Base-by-base conservation (phyloP, 2,329 filamentous ascomycete species). In the Apiospora arundinis region DNA sequence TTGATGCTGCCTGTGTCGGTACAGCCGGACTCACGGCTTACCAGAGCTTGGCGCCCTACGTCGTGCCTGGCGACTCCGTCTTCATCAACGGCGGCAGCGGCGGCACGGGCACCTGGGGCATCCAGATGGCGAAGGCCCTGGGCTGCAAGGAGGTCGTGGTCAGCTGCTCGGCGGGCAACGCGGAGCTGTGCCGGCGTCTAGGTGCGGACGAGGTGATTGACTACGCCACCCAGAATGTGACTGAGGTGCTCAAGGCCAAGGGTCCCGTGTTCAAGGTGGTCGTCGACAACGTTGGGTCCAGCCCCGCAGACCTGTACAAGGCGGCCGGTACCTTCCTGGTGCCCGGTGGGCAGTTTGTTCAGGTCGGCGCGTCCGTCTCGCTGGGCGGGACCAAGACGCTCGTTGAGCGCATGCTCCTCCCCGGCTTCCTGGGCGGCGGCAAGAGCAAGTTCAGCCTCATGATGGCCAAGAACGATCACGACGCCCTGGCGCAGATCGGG, bases 71-170 rank as follows among this genome's bases (percentile, higher is more conserved):
- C 68, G 84, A 88, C 69, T 86, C 84, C 74, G 83, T 92, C 9
- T 89, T 92, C 75, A 86, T 92, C 78, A 92, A 92, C 74, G 90
- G 90, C 16, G 90, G 90, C 0, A 89, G 85, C 7, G 91, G 91
- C 12, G 91, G 91, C 0, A 86, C 84, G 0, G 91, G 91, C 0
- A 84, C 85, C 0, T 91, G 86, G 71, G 87, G 84, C 0, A 88
- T 92, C 69, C 91, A 92, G 76, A 86, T 92, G 63, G 90, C 90
- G 11, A 92, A 91, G 77, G 81, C 82, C 0, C 76, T 89, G 4
- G 90, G 90, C 0, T 90, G 87, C 74, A n/a, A 12, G 18, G 81
- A 87, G 73, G 90, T 93, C 44, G 88, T 86, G 1, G 83, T 84
- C 2, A 86, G 85, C 5, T 92, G 91, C 76, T 92, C 90, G 12